Base-by-base conservation (phyloP, 768 basidiomycete species). In the Pleurotus tuoliensis region DNA sequence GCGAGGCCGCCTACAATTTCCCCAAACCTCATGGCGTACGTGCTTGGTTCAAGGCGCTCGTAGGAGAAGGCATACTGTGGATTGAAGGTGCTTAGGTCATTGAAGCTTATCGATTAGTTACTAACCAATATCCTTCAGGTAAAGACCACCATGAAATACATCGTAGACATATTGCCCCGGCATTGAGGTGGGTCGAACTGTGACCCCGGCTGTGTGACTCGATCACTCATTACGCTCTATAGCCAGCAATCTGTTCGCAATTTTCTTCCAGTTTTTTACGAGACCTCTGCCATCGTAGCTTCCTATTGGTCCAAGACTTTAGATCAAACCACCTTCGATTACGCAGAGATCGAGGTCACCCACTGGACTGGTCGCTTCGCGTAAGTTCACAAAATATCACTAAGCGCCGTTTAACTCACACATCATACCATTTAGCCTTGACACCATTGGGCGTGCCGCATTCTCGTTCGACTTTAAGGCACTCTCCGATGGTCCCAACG, bases 51-150 rank as follows among this genome's bases (percentile, higher is more conserved):
- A 74, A 75, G 56, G 78, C 78, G 30, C 76, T 83, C 1, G 72
- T 84, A 5, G 85, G 85, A 11, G 76, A 84, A 67, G 84, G 85
- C 18, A 80, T 87, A 56, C 78, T 86, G 20, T 85, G 82, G 80
- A 75, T 84, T 9, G 85, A 87, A 79, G 85, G 84, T 80, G 51
- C 18, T 50, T 24, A 16, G 25, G 43, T 12, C 43, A 18, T 48
- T 47, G 38, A 46, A 30, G 60, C 9, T 30, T 11, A 53, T n/a
- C 41, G 20, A 37, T 38, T 51, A n/a, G 25, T 34, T 30, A 47
- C 43, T 44, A 41, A 48, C 34, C 51, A 47, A 27, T 49, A 30
- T 25, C 47, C 55, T 34, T 18, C 46, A 85, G 83, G 83, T 0
- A 83, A 78, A 63, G 73, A 76, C 40, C 78, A 77, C 2, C 83